phyloP scores from a whole-genome alignment of 2,329 filamentous ascomycete genomes.

The Cladosporium sp. region DNA sequence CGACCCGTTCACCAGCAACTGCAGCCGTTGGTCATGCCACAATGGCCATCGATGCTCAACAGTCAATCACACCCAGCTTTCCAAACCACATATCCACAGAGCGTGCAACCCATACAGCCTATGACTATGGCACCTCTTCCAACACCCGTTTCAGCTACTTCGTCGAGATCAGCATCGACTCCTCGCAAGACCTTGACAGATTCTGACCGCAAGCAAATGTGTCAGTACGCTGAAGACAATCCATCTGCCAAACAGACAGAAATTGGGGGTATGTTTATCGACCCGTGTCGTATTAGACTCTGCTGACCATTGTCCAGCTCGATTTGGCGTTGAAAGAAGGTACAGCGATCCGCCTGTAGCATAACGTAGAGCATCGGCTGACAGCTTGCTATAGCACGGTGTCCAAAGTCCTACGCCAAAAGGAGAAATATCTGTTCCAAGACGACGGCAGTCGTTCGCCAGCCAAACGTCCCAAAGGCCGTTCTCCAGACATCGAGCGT shows the following conservation, averaged over 20 bases:
- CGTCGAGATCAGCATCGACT: slow-evolving; percentile 36
- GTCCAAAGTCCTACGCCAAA: slow-evolving; percentile 93
- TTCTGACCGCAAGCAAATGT: slow-evolving; percentile 87
- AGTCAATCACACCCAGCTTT: slow-evolving; percentile 58
- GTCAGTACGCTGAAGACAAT: slow-evolving; percentile 85
- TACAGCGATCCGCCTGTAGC: slow-evolving; percentile 43
- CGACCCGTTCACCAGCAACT: slow-evolving; percentile 52
- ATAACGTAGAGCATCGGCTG: slow-evolving; percentile 1
- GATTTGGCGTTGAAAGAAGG: slow-evolving; percentile 97
- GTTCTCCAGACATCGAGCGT: slow-evolving; percentile 86
- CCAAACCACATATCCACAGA: slow-evolving; percentile 58
- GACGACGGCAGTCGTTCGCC: slow-evolving; percentile 76
- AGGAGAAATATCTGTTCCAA: slow-evolving; percentile 85
- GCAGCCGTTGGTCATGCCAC: slow-evolving; percentile 69
- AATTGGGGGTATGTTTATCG: slow-evolving; percentile 67
- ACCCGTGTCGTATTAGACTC: background rate
- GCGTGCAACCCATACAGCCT: slow-evolving; percentile 37
- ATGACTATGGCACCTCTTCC: slow-evolving; percentile 51
- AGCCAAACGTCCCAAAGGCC: slow-evolving; percentile 77
- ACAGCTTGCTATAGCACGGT: slow-evolving; percentile 66
- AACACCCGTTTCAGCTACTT: slow-evolving; percentile 47
- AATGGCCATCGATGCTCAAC: slow-evolving; percentile 81
- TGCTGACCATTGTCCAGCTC: slow-evolving; percentile 50
- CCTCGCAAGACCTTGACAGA: slow-evolving; percentile 75
- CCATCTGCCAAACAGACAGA: slow-evolving; percentile 91